Evolutionary conservation across 2,329 filamentous ascomycete species (phyloP).

Genomic region (Calonectria montana): DNA sequence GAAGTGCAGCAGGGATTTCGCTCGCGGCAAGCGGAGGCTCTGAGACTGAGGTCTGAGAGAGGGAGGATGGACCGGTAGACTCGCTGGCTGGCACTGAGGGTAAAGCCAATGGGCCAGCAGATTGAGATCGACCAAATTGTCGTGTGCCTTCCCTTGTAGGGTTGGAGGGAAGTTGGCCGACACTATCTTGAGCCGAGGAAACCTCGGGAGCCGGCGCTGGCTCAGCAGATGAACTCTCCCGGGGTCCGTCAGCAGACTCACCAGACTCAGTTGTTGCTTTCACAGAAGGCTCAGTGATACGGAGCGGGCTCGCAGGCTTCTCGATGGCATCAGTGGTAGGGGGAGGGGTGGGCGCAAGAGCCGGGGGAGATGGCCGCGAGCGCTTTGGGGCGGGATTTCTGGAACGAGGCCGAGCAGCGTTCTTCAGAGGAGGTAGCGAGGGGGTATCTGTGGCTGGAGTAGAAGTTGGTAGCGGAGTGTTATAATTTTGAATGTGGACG

Average conservation of each 20-base stretch:
- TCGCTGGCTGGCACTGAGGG: constrained; percentile 61
- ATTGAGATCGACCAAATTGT: constrained; percentile 50
- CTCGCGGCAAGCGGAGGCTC: constrained; percentile 32
- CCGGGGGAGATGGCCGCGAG: constrained; percentile 36
- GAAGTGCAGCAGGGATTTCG: constrained; percentile 52
- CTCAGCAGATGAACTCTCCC: constrained; percentile 35
- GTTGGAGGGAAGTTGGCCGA: constrained; percentile 2
- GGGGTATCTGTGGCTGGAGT: constrained; percentile 33
- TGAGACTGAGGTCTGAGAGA: constrained; percentile 45
- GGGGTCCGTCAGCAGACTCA: constrained; percentile 1
- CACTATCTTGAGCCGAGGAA: constrained; percentile 27
- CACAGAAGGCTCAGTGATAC: constrained; percentile 25
- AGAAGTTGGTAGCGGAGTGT: constrained; percentile 43
- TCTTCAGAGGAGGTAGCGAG: constrained; percentile 40
- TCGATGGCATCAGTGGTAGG: constrained; percentile 53
- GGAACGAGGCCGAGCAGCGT: constrained; percentile 21
- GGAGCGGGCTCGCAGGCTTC: constrained; percentile 45
- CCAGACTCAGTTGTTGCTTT: constrained; percentile 18
- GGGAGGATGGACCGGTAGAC: constrained; percentile 56
- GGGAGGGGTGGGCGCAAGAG: constrained; percentile 50
- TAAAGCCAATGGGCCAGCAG: constrained; percentile 50
- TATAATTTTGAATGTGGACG: constrained; percentile 50
- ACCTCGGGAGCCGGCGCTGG: constrained; percentile 27
- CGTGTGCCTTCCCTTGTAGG: constrained; percentile 36
- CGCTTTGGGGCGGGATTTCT: constrained; percentile 35